Conservation (phyloP, 345 rosid genomes). For the Cardamine occulta region DNA sequence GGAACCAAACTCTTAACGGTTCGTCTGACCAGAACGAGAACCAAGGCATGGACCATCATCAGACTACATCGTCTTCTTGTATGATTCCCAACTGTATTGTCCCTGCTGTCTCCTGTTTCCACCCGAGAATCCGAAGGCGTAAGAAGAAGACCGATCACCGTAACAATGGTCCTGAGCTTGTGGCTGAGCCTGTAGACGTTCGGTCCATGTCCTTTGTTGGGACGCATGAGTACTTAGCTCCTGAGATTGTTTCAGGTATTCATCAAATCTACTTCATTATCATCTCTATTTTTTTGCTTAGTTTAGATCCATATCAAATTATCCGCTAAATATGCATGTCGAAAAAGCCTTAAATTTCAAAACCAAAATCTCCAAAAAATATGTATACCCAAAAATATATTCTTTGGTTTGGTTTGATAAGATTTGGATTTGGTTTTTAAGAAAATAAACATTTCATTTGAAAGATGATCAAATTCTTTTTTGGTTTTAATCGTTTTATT, state of each 20-base stretch:
- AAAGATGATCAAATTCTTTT: too few relatives aligned
- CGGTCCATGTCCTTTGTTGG: conserved; percentile 95
- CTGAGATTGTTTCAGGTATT: conserved; percentile 73
- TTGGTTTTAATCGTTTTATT: too few relatives aligned
- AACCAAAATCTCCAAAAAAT: not conserved
- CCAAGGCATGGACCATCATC: conserved; percentile 48
- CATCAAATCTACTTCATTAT: not conserved
- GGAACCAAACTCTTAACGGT: conserved; percentile 34
- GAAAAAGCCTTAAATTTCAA: too few relatives aligned
- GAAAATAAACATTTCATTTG: too few relatives aligned
- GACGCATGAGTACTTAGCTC: conserved; percentile 92
- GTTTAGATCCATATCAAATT: not conserved
- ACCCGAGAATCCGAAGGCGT: conserved; percentile 64
- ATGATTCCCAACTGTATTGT: conserved; percentile 84
- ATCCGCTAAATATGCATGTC: not conserved
- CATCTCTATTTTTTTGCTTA: not conserved
- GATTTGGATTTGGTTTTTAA: too few relatives aligned
- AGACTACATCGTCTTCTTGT: conserved; percentile 69
- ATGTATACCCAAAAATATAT: too few relatives aligned
- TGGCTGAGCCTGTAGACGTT: conserved; percentile 82
- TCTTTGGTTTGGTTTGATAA: too few relatives aligned
- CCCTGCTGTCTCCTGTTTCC: conserved; percentile 87
- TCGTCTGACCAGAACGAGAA: conserved; percentile 43
- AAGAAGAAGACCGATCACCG: conserved; percentile 61
- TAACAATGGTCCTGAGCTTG: conserved; percentile 65